Evolutionary conservation across 129 eudicot genomes (phyloP), one percentile per base, ranked within the genome.

Genomic region (Glebionis coronaria): DNA sequence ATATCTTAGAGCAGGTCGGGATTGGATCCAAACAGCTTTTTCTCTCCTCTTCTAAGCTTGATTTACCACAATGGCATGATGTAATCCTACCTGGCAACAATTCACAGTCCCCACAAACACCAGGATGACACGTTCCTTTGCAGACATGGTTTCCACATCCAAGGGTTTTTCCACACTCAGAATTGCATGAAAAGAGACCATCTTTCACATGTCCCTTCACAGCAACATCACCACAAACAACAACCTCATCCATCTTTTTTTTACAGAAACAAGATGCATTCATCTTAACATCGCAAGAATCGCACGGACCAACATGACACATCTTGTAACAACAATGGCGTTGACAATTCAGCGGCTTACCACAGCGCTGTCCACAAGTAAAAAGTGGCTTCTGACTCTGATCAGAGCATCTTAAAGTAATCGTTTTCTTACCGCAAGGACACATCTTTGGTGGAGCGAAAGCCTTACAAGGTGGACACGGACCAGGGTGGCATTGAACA

Each of bases 41-140:
- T 1, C 98, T 68, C 16, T 78, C 81, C 76, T 78, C 88, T 56
- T 53, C 51, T 76, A 88, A 67, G 60, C 68, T 53, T 18, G 98
- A 80, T 77, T 93, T 93, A 23, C 98, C 95, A 74, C 98, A 93
- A 76, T 83, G 78, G 80, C 98, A 93, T 7, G 95, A 74, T 68
- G 78, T 88, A 12, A 88, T 47, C 67, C 60, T 83, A 14, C 82
- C 79, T 7, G 98, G 96, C 69, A 86, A 65, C 68, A 86, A 28
- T 23, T 23, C 25, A 23, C 25, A 23, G 25, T 23, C 25, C 25
- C 25, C 25, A 23, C 25, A 23, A 23, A 23, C 25, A 23, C 25
- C 25, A 23, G 25, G 25, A 23, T 23, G 25, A 23, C 25, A 64
- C 9, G 75, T 71, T 40, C 85, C 86, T 44, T 63, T 73, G 72